Base-by-base conservation (phyloP, 1,284 basidiomycete species). In the Ganoderma sinense region DNA sequence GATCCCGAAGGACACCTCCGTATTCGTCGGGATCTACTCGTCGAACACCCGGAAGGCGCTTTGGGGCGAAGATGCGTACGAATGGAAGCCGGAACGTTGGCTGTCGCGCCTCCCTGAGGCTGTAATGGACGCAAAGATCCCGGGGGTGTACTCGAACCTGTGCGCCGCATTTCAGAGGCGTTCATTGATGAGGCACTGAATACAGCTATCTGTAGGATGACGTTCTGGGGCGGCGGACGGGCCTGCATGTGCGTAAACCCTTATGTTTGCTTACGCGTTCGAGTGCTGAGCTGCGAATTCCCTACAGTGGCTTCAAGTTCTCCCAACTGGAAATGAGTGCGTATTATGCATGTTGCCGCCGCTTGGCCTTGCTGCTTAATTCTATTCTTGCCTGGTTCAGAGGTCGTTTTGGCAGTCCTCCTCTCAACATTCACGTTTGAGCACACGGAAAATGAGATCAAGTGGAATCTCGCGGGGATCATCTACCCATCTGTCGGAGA, bases 1-100 rank as follows among this genome's bases (percentile, higher is more conserved):
- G 0, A 75, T 83, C 26, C 67, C 74, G 39, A 85, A 85, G 71
- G 86, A 86, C 4, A 84, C 69, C 4, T n/a, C 53, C 13, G 60
- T 76, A 14, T 60, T 73, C 29, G 65, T 73, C 62, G 68, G 69
- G 20, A 67, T 74, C 23, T 56, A 70, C 26, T 65, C 73, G 7
- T 48, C 69, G 7, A 73, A 75, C 53, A 69, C 67, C 1, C 68
- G 76, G 63, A 67, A 69, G 56, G 67, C 39, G 3, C 53, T 70
- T 7, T 76, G 75, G 75, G 75, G 75, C 16, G 40, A 45, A 8
- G 73, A 75, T 62, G 72, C 74, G 55, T 26, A 60, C 26, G 71
- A 70, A 51, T 75, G 73, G 69, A 69, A 71, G 41, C 75, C 74
- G 1, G 74, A 76, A 36, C 70, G 74, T 20, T 75, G 75, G 75